Evolutionary conservation across 148 eudicot genomes (phyloP), one percentile per base, ranked within the genome.

Genomic region (Arctostaphylos glauca): DNA sequence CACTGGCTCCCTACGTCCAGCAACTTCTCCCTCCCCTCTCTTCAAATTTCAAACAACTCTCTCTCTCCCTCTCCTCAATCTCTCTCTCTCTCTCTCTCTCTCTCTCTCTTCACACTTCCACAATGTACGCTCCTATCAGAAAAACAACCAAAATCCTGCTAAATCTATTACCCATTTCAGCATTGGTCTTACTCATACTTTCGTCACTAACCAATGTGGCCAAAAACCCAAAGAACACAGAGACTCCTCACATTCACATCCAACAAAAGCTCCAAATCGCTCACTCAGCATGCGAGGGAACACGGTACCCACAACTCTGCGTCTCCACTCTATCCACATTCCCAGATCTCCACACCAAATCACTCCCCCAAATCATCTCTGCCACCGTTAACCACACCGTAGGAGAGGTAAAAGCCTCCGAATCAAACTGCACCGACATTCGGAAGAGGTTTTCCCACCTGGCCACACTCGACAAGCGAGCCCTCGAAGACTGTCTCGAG

Each of bases 401-500:
- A 49, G 62, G 59, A 47, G 89, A 92, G 79, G 94, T 91, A 9
- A 25, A 66, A 19, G 78, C 75, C 48, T 84, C 92, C 15, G 82
- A 85, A 44, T 16, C 78, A 25, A 89, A 92, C 73, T 88, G 89
- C 82, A 58, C 88, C 14, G 13, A 47, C 49, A 60, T 89, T 49
- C 86, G 85, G n/a, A 38, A 78, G 10, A 82, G 76, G 25, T 75
- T 90, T 49, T 54, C 64, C 12, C 58, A 25, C 0, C 83, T 93
- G 9, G 79, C 78, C 49, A 88, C 84, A 1, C 82, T 87, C 54
- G 97, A 96, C 72, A 76, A 49, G 8, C 90, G 86, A 0, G 98
- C 94, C 3, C 86, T 94, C 38, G 86, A 82, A 5, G 98, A 96
- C 88, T 96, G 98, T 71, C 78, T 91, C 19, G 93, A 93, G 90